phyloP scores from a whole-genome alignment of 306 rosid genomes.

The Sicyos baderoa region DNA sequence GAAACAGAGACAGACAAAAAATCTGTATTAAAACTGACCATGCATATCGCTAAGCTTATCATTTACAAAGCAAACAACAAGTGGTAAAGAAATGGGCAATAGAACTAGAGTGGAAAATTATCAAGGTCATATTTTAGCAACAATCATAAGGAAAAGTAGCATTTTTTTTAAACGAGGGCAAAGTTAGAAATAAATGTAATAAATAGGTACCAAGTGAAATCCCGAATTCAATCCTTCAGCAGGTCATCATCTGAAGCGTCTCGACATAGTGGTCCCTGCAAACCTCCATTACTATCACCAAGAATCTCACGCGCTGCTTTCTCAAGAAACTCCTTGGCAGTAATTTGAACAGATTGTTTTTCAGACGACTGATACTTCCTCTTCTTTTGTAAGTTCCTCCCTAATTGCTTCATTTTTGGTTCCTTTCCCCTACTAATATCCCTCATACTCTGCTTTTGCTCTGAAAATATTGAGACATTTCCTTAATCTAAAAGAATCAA shows the following conservation, averaged over 20 bases:
- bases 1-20: neutral
- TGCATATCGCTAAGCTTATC: neutral
- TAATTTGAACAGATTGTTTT: constrained; percentile 53
- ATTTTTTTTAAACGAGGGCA: neutral
- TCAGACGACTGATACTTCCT: constrained; percentile 68
- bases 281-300: constrained; percentile 43
- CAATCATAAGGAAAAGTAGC: neutral
- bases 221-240: constrained; percentile 27
- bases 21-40: neutral
- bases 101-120: neutral
- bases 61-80: neutral
- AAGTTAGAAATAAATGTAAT: neutral
- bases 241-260: constrained; percentile 35
- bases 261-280: constrained; percentile 58
- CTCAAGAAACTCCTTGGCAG: constrained; percentile 81
- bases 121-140: neutral
- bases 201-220: constrained; percentile 14
- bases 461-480: constrained; percentile 34
- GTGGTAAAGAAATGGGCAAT: neutral
- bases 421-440: constrained; percentile 63
- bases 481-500: too few species aligned
- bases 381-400: constrained; percentile 54
- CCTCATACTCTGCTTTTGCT: constrained; percentile 58
- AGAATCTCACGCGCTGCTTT: constrained; percentile 82
- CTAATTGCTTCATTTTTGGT: constrained; percentile 30